These are phyloP conservation scores for Pestalotiopsis sp. DNA, from an alignment of 2,329 filamentous ascomycete genomes.

Conservation along the genomic window DNA sequence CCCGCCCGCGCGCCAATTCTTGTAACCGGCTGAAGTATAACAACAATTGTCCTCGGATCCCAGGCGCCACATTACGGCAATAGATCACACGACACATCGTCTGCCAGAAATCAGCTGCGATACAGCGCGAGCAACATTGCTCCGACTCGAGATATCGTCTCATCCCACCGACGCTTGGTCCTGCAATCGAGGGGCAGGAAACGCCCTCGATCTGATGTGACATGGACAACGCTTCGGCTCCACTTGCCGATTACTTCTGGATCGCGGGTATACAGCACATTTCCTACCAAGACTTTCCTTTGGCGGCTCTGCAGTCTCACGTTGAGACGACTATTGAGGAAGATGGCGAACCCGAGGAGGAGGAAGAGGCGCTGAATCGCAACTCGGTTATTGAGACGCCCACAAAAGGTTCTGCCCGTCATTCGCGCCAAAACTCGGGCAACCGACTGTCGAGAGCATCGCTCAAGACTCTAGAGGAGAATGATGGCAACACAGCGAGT, in stretches of 20 bases:
- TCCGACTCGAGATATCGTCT: background rate
- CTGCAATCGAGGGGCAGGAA: conserved; percentile 11
- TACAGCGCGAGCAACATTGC: background rate
- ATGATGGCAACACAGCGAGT: conserved; percentile 58
- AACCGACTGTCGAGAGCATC: conserved; percentile 56
- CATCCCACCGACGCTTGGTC: conserved; percentile 12
- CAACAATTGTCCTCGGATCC: background rate
- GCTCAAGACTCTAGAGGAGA: conserved; percentile 56
- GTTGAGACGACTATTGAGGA: conserved; percentile 63
- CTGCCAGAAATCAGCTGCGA: background rate
- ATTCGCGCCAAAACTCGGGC: conserved; percentile 60
- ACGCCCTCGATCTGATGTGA: conserved; percentile 30
- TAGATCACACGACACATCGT: background rate
- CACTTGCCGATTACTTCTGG: conserved; percentile 76
- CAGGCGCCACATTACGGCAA: background rate
- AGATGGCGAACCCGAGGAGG: conserved; percentile 55
- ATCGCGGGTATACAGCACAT: conserved; percentile 71
- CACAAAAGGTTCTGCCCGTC: conserved; percentile 45
- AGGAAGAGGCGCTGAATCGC: conserved; percentile 17
- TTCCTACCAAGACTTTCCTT: conserved; percentile 58
- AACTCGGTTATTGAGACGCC: conserved; percentile 21
- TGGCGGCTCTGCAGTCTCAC: conserved; percentile 35
- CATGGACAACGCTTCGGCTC: conserved; percentile 63
- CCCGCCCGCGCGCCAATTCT: background rate
- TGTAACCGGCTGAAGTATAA: background rate